Percentiles rank a stretch among this genome's conserved stretches.
phyloP scores from a whole-genome alignment of 441 rosid species.

The Flueggea neowawraea region DNA sequence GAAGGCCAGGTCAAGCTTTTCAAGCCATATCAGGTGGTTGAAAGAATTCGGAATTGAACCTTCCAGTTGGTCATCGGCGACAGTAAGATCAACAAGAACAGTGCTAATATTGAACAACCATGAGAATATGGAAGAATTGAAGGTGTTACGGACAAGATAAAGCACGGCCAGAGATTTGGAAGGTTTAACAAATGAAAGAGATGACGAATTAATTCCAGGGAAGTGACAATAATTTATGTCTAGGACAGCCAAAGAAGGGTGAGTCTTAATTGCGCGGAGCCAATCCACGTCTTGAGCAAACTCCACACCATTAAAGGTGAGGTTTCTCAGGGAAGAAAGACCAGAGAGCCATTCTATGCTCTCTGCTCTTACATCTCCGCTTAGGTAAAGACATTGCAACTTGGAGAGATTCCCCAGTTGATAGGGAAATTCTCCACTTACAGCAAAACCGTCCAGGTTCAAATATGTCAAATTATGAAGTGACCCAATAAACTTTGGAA shows the following conservation, averaged over 20 bases:
- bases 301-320: background rate
- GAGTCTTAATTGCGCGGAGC: conserved; percentile 6
- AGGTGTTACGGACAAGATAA: background rate
- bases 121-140: background rate
- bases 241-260: conserved; percentile 12
- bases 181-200: conserved; percentile 2
- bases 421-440: conserved; percentile 3
- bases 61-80: background rate
- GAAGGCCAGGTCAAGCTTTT: conserved; percentile 3
- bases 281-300: background rate
- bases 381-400: conserved; percentile 7
- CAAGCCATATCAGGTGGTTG: conserved; percentile 2
- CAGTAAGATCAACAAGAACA: conserved; percentile 2
- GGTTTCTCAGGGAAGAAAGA: conserved; percentile 7
- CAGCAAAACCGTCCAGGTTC: background rate
- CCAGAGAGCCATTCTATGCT: conserved; percentile 16
- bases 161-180: conserved; percentile 8
- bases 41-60: conserved; percentile 16
- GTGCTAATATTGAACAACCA: conserved; percentile 7
- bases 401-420: conserved; percentile 16
- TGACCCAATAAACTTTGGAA: conserved; percentile 16
- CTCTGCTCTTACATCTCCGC: background rate
- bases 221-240: background rate
- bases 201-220: conserved; percentile 1
- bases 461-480: conserved; percentile 3